Conservation (phyloP, 73 alveolate genomes). For the Paramecium primaurelia region DNA sequence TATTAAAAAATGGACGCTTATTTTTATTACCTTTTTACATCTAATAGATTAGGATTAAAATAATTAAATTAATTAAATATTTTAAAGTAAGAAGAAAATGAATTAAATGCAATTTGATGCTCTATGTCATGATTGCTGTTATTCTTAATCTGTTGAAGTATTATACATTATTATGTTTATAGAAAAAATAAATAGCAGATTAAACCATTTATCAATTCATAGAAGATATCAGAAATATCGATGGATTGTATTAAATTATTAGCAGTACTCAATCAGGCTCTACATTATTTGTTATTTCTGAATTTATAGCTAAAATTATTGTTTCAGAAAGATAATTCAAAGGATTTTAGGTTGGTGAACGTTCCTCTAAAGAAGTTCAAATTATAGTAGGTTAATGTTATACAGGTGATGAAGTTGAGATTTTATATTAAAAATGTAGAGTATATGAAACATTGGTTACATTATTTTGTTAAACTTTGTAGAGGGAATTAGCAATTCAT, state of each 20-base stretch:
- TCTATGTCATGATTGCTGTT: not conserved
- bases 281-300: slow-evolving; percentile 32
- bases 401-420: not conserved
- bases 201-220: slow-evolving; percentile 5
- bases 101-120: not conserved
- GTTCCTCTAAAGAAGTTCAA: not conserved
- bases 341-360: not conserved
- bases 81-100: not conserved
- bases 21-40: not conserved
- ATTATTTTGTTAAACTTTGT: not conserved
- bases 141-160: not conserved
- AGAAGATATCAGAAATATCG: not conserved
- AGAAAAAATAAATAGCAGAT: not conserved
- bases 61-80: not conserved
- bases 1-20: not conserved
- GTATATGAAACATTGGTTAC: not conserved
- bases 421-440: not conserved
- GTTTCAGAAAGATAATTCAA: slow-evolving; percentile 26
- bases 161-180: not conserved
- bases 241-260: not conserved
- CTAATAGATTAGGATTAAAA: not conserved
- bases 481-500: not conserved
- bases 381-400: not conserved
- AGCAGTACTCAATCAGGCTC: not conserved
- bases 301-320: not conserved